phyloP scores from a whole-genome alignment of 2,329 filamentous ascomycete species.

The Apiospora rasikravindrae region DNA sequence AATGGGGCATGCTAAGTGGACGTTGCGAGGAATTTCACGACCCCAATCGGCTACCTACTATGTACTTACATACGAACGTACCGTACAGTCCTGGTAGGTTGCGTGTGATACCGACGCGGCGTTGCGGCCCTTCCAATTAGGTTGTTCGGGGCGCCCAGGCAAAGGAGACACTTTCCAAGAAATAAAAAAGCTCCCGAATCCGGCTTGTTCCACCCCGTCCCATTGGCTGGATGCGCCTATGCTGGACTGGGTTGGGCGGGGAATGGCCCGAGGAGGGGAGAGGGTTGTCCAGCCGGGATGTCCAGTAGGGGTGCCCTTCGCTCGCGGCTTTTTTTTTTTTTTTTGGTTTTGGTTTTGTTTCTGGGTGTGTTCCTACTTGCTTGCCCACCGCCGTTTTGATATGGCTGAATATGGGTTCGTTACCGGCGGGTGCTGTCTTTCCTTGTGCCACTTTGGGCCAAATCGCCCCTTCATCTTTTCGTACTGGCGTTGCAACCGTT shows the following conservation, averaged over 20 bases:
- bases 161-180: background rate
- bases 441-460: constrained; percentile 3
- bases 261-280: constrained; percentile 4
- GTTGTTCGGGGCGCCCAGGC: background rate
- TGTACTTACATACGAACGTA: no score
- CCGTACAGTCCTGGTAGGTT: background rate
- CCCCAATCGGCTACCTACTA: background rate
- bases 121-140: constrained; percentile 15
- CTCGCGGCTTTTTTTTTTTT: background rate
- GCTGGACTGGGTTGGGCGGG: background rate
- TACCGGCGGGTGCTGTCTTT: constrained; percentile 2
- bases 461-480: background rate
- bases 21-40: background rate
- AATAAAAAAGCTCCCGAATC: background rate
- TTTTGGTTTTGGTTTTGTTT: background rate
- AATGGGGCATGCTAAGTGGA: background rate
- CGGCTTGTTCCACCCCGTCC: constrained; percentile 10
- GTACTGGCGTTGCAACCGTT: background rate
- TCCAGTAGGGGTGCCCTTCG: background rate
- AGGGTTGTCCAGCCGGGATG: no score
- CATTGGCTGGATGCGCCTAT: background rate
- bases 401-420: constrained; percentile 11
- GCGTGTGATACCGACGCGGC: constrained; percentile 9
- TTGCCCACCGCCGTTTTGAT: constrained; percentile 8
- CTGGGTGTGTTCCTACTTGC: background rate